Conservation (phyloP, 768 basidiomycete genomes). For the Mycena belliarum region DNA sequence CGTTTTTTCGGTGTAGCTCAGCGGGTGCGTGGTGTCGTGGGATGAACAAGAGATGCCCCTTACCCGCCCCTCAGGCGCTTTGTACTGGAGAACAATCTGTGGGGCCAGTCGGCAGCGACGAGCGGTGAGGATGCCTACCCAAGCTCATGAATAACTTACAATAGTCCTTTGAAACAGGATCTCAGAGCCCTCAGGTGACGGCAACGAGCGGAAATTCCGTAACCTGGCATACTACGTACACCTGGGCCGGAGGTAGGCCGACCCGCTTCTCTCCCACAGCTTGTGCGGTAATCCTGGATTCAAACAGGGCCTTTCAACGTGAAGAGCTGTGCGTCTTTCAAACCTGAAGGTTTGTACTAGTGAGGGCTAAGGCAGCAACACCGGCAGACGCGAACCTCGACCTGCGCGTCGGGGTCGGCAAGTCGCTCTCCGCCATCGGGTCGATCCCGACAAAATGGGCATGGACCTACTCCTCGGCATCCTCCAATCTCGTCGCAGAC, state of each 20-base stretch:
- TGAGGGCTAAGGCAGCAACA: too few species aligned
- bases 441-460: constrained; percentile 36
- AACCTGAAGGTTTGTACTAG: background rate
- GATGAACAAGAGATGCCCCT: background rate
- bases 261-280: background rate
- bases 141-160: too few species aligned
- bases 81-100: constrained; percentile 32
- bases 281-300: background rate
- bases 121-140: constrained; percentile 21
- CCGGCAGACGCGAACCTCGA: constrained; percentile 35
- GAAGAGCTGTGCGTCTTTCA: constrained; percentile 32
- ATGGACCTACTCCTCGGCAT: constrained; percentile 33
- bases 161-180: constrained; percentile 21
- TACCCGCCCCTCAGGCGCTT: background rate
- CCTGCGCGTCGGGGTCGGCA: constrained; percentile 29
- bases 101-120: constrained; percentile 30
- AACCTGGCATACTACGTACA: constrained; percentile 36
- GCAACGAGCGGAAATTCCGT: constrained; percentile 28
- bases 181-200: constrained; percentile 33
- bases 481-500: constrained; percentile 34
- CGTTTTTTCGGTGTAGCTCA: constrained; percentile 1
- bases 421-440: constrained; percentile 24
- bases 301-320: constrained; percentile 22
- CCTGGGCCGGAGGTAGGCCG: constrained; percentile 30
- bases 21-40: background rate